Conservation (phyloP, 2,329 filamentous ascomycete species). For the Fusarium brevicatenulatum region DNA sequence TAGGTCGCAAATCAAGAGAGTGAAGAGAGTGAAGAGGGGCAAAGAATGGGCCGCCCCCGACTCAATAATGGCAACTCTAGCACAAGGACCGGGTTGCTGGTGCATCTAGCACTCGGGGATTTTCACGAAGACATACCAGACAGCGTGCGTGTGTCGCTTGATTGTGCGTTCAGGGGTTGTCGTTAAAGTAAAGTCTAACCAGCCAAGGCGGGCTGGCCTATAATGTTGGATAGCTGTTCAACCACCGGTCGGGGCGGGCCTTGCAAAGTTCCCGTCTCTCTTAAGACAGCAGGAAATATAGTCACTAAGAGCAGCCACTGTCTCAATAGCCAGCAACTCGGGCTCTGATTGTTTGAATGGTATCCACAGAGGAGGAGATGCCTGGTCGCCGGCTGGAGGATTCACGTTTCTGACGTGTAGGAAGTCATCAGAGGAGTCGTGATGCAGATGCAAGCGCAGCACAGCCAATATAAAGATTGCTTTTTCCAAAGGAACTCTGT, state of each 20-base stretch:
- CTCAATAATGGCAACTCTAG: background rate
- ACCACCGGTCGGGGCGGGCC: conserved; percentile 28
- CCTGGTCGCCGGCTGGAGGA: conserved; percentile 4
- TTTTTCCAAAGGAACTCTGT: conserved; percentile 9
- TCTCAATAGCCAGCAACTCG: conserved; percentile 21
- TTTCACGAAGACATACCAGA: background rate
- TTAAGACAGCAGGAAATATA: conserved; percentile 1
- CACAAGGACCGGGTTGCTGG: background rate
- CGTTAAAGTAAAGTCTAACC: background rate
- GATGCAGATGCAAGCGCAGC: conserved; percentile 10
- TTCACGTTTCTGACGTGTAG: conserved; percentile 2
- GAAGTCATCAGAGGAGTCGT: background rate
- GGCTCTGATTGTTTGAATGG: conserved; percentile 20
- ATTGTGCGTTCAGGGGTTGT: background rate
- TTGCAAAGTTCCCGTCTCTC: conserved; percentile 17
- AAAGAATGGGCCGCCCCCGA: background rate
- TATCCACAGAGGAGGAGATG: conserved; percentile 21
- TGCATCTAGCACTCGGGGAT: background rate
- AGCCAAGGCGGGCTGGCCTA: background rate
- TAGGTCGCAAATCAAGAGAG: conserved; percentile 1
- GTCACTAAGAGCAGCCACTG: conserved; percentile 20
- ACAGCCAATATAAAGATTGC: conserved; percentile 4
- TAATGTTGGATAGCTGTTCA: background rate
- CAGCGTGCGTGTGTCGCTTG: background rate
- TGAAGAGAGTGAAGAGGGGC: background rate